Evolutionary conservation across 1,284 basidiomycete genomes (phyloP), one percentile per base, ranked within the genome.

Genomic region (Ustilago crameri): DNA sequence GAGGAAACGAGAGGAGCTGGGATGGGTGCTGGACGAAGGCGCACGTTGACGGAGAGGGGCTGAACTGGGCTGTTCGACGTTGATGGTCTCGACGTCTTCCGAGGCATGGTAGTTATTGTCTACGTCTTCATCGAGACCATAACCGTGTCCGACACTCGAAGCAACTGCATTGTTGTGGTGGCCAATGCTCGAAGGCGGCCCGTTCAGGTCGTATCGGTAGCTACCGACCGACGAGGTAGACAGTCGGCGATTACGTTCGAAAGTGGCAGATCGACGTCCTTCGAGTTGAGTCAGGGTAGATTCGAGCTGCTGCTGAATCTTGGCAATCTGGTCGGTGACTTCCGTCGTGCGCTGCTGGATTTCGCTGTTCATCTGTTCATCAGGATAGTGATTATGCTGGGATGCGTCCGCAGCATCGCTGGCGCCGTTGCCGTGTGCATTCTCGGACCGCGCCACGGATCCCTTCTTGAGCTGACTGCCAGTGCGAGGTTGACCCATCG

Each of bases 361-460:
- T 61, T 81, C 79, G 58, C 52, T 61, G 58, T 80, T 79, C 75
- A 79, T 77, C 67, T 79, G 76, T 38, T 80, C 78, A 45, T 80
- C 78, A n/a, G 75, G 71, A 63, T 77, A 78, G 57, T 76, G 78
- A 43, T 78, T 71, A 50, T 59, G 51, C 20, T 48, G 9, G 0
- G 61, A 64, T 23, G 61, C 55, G 60, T 49, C 46, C 35, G 22
- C 45, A 22, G 37, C 51, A 44, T 32, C 45, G 38, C 22, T 40
- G n/a, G 41, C 38, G 22, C 54, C 35, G 30, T 50, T 43, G 49
- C 56, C 30, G 23, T 55, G 57, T 23, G 32, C 51, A 32, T 45
- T 47, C 26, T 51, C 52, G 5, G 48, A 55, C 14, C 51, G 37
- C 9, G 51, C 55, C 5, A 34, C 41, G 7, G 52, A 48, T 9